A percentile compares a stretch with the other conserved stretches of the same genome.
Conservation (phyloP, 768 basidiomycete genomes). For the Lactifluus pinguis region DNA sequence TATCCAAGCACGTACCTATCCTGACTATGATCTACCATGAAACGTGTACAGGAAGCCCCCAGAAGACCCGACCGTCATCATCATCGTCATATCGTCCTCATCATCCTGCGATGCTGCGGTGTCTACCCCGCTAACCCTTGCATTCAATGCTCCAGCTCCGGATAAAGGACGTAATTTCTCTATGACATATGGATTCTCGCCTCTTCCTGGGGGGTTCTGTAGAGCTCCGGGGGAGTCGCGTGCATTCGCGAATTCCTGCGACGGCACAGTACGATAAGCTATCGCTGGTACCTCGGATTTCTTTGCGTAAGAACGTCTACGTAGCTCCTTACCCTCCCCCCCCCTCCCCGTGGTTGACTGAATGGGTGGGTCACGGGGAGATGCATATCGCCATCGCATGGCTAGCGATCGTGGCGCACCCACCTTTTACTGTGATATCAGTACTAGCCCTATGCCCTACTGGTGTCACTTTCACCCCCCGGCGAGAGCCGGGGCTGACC, state of each 20-base stretch:
- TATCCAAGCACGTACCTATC: slow-evolving; percentile 7
- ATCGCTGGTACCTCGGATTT: slow-evolving; percentile 1
- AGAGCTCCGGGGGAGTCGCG: not conserved
- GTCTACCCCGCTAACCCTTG: not conserved
- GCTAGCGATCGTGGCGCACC: not conserved
- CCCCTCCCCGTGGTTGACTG: not conserved
- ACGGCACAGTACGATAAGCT: not conserved
- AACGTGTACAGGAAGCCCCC: slow-evolving; percentile 9
- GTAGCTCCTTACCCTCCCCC: not conserved
- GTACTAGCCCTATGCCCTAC: slow-evolving; percentile 11
- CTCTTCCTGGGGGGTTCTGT: not conserved
- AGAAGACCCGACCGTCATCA: not conserved
- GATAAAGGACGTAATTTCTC: not conserved
- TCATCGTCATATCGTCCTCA: not conserved
- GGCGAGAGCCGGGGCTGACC: not conserved
- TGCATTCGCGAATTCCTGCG: not conserved
- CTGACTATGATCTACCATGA: slow-evolving; percentile 6
- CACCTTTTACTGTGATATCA: not conserved
- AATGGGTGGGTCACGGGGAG: not conserved
- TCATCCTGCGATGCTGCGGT: slow-evolving; percentile 4
- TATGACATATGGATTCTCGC: slow-evolving; percentile 3
- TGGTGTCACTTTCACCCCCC: not conserved
- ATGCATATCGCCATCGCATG: not conserved
- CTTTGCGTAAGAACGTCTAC: not conserved
- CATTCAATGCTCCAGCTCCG: not conserved